Conservation (phyloP, 163 green algal species). For the Scenedesmus sp. region DNA sequence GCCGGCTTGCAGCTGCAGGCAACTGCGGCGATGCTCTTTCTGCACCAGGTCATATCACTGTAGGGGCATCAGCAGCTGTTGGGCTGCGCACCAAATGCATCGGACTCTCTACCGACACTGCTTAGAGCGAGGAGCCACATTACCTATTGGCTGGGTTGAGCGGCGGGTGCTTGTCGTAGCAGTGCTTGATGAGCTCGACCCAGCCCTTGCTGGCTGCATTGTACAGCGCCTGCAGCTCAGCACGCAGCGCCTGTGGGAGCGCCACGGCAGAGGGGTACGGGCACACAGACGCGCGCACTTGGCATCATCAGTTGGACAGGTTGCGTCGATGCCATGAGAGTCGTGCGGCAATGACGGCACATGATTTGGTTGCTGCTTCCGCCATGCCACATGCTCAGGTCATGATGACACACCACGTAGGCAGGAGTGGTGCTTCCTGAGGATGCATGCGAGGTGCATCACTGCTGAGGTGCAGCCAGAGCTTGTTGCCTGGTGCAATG, state of each 20-base stretch:
- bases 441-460: neutral
- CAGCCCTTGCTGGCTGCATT: conserved; percentile 37
- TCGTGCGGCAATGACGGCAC: too few relatives aligned
- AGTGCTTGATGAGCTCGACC: conserved; percentile 27
- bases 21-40: too few relatives aligned
- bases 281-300: neutral
- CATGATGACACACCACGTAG: too few relatives aligned
- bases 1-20: too few relatives aligned
- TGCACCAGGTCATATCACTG: too few relatives aligned
- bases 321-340: neutral
- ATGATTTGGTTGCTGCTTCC: too few relatives aligned
- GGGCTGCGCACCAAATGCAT: too few relatives aligned
- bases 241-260: neutral
- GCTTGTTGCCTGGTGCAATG: neutral
- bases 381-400: too few relatives aligned
- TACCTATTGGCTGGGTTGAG: conserved; percentile 34
- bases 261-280: neutral
- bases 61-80: neutral
- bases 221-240: conserved; percentile 24
- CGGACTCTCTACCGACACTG: too few relatives aligned
- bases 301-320: neutral
- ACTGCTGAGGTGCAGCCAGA: neutral
- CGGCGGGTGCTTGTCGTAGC: conserved; percentile 28
- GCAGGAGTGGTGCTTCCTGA: too few relatives aligned
- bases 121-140: neutral